phyloP scores from a whole-genome alignment of 1,284 basidiomycete genomes.

The Heterobasidion occidentale region DNA sequence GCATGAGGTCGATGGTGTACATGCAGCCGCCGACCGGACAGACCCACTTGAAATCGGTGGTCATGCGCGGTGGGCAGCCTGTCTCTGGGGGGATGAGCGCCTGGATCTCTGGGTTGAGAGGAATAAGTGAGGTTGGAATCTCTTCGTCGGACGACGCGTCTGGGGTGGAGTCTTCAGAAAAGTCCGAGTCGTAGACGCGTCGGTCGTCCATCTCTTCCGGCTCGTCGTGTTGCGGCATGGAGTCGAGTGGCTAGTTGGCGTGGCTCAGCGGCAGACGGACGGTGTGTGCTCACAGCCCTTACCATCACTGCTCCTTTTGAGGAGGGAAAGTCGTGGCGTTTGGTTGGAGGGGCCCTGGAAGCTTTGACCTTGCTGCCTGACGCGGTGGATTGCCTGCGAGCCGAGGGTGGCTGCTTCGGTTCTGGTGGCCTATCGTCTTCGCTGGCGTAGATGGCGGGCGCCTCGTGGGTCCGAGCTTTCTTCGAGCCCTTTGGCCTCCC shows the following conservation, averaged over 20 bases:
- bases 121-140: background rate
- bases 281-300: no score
- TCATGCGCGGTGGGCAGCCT: background rate
- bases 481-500: background rate
- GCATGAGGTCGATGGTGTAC: conserved; percentile 16
- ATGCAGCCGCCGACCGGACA: conserved; percentile 9
- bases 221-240: background rate
- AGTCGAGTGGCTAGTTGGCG: background rate
- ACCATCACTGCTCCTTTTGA: no score
- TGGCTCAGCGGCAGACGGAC: background rate
- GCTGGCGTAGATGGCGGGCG: background rate
- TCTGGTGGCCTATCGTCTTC: background rate
- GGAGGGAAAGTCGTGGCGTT: no score
- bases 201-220: background rate
- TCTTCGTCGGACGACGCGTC: conserved; percentile 20
- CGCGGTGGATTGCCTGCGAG: background rate
- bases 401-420: background rate
- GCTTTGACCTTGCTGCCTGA: no score
- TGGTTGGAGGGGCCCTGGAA: no score
- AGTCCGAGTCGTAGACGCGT: conserved; percentile 29
- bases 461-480: background rate
- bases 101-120: background rate
- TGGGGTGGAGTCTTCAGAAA: conserved; percentile 36
- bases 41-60: background rate
- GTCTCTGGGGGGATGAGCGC: background rate